These are phyloP conservation scores for Singerocomus inundabilis DNA, from an alignment of 1,284 basidiomycete species.

Conservation along the genomic window DNA sequence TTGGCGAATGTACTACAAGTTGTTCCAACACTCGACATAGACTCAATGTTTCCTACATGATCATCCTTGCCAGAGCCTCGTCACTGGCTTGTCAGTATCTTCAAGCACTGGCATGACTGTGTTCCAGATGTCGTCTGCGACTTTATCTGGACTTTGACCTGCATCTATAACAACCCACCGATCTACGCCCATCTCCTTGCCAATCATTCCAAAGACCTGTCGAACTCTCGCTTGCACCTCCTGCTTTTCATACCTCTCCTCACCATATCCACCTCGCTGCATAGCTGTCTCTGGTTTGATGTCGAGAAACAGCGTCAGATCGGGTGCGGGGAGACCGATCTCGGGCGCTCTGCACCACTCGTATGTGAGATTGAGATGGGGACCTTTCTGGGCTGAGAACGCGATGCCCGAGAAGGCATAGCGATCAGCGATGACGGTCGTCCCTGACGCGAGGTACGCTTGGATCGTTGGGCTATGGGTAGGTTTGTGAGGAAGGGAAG, in stretches of 20 bases:
- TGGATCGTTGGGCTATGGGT: slow-evolving; percentile 60
- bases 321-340: slow-evolving; percentile 82
- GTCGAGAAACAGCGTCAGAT: slow-evolving; percentile 87
- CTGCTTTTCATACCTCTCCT: slow-evolving; percentile 85
- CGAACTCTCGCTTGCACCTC: slow-evolving; percentile 74
- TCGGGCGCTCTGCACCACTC: slow-evolving; percentile 89
- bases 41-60: background rate
- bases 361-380: slow-evolving; percentile 43
- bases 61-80: slow-evolving; percentile 43
- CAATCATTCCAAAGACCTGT: slow-evolving; percentile 63
- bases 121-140: slow-evolving; percentile 58
- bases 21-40: slow-evolving; percentile 9
- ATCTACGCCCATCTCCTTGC: slow-evolving; percentile 45
- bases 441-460: slow-evolving; percentile 61
- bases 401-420: slow-evolving; percentile 98
- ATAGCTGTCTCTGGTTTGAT: slow-evolving; percentile 72
- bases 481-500: background rate
- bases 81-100: slow-evolving; percentile 38
- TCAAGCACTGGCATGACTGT: slow-evolving; percentile 44
- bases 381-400: slow-evolving; percentile 81
- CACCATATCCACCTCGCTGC: slow-evolving; percentile 83
- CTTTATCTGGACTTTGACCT: slow-evolving; percentile 52
- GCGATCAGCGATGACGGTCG: slow-evolving; percentile 84
- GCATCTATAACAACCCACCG: slow-evolving; percentile 74
- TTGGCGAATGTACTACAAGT: slow-evolving; percentile 29